Evolutionary conservation across 2,329 filamentous ascomycete genomes (phyloP), one percentile per base, ranked within the genome.

Genomic region (Xylaria sp.): DNA sequence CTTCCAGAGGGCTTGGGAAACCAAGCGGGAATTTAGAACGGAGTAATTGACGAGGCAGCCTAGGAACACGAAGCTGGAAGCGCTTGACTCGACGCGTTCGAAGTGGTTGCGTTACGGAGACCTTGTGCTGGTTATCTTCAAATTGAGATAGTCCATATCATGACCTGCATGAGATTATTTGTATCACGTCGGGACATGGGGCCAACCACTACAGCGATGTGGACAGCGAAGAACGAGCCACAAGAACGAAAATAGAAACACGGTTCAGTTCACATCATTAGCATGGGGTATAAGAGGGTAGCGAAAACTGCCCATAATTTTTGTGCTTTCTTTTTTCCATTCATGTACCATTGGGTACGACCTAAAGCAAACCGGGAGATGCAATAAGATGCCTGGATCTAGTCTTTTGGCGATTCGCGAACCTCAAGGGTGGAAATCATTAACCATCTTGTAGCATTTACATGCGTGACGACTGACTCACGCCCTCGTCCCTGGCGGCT

Each of bases 291-390:
- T 5, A 47, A 11, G 19, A 35, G 19, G 44, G 37, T 33, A n/a
- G 21, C 31, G 23, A 13, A 37, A 31, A 17, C 19, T 23, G 19
- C 33, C 31, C 17, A 27, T 54, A 10, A 35, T 46, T 58, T 66
- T 59, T 62, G 31, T 64, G 63, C 57, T 58, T 66, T 66, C 53
- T 59, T 65, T 60, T 67, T 67, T 71, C 65, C 68, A 70, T 73
- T 71, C 66, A 70, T 73, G 72, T 72, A 68, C 69, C 67, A 67
- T 73, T 71, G 66, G 70, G 67, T 70, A 71, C 62, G 67, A 72
- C 71, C 70, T 71, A 73, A 67, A 68, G 69, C 57, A 73, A 73
- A 70, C 70, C 71, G 68, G 58, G 70, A 73, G 68, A 73, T 71
- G 70, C 71, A 73, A 71, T 68, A 67, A 25, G 33, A 70, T 72